Conservation (phyloP, 352 stramenopile species). For the Phytophthora kernoviae region DNA sequence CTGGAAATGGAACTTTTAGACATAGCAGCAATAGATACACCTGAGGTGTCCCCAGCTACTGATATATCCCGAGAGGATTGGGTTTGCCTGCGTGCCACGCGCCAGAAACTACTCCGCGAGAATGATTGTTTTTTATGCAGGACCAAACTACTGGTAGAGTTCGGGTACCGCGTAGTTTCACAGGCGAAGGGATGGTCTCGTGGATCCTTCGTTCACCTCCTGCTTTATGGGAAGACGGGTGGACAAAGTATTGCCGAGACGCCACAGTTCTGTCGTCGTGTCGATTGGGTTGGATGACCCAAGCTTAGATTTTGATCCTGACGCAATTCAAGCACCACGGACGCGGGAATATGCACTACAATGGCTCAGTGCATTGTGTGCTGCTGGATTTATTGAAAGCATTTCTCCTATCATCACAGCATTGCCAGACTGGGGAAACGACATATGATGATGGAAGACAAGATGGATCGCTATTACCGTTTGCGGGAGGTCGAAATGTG, state of each 20-base stretch:
- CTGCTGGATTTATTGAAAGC: conserved; percentile 67
- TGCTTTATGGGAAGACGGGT: conserved; percentile 60
- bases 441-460: conserved; percentile 51
- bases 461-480: conserved; percentile 52
- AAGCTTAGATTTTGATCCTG: conserved; percentile 39
- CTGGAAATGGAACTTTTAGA: conserved; percentile 73
- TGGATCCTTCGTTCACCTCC: conserved; percentile 55
- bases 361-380: conserved; percentile 64
- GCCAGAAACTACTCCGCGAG: conserved; percentile 53
- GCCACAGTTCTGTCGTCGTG: conserved; percentile 18
- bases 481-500: conserved; percentile 62
- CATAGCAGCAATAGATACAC: conserved; percentile 36
- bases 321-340: conserved; percentile 55
- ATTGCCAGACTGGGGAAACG: conserved; percentile 37
- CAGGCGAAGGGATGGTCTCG: conserved; percentile 62
- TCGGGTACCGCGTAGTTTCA: conserved; percentile 54
- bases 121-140: conserved; percentile 58
- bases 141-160: conserved; percentile 38
- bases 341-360: conserved; percentile 36
- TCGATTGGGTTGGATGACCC: conserved; percentile 39
- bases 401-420: conserved; percentile 22
- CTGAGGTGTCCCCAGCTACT: conserved; percentile 13
- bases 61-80: conserved; percentile 51
- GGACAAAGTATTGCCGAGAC: conserved; percentile 57
- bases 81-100: conserved; percentile 43